Conservation (phyloP, 345 rosid genomes). For the Eucalyptus marginata region DNA sequence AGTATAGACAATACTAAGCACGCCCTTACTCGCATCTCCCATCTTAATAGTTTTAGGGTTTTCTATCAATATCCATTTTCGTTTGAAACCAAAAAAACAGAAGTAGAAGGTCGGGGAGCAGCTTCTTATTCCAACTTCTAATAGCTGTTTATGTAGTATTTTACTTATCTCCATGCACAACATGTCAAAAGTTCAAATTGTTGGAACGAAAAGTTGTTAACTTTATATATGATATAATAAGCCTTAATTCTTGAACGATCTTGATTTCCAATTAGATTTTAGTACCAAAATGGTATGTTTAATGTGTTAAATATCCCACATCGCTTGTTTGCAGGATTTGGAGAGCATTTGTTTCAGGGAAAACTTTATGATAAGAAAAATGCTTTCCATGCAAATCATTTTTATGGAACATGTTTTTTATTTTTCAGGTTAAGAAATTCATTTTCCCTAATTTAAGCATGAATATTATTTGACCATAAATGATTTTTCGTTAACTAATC, state of each 20-base stretch:
- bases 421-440: neutral
- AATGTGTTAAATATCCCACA: neutral
- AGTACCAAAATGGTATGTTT: neutral
- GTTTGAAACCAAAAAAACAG: neutral
- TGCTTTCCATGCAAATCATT: neutral
- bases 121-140: neutral
- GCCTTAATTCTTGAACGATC: neutral
- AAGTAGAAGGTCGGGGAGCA: neutral
- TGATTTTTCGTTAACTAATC: neutral
- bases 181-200: neutral
- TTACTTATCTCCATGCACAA: neutral
- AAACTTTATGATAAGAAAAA: neutral
- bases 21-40: neutral
- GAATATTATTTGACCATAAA: neutral
- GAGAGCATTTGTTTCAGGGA: fast-evolving
- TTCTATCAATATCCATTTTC: neutral
- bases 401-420: neutral
- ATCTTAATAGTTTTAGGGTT: neutral
- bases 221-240: neutral
- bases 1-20: neutral
- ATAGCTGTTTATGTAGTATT: neutral
- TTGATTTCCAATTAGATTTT: neutral
- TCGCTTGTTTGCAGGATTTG: neutral
- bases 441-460: neutral
- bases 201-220: neutral